phyloP scores from a whole-genome alignment of 73 alveolate genomes.

The Paraurostyla sp. region DNA sequence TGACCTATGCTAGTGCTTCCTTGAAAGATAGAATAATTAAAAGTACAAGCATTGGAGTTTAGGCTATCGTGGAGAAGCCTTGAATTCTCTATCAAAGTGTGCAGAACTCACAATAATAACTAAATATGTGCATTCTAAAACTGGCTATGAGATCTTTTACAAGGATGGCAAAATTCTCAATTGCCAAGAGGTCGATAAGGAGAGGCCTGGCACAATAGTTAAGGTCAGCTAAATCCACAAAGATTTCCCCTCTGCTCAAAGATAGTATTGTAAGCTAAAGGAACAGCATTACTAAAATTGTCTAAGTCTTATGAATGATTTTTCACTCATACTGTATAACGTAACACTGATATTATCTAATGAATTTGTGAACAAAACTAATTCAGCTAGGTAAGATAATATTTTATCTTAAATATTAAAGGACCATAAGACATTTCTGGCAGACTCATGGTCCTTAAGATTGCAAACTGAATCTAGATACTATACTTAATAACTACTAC shows the following conservation, averaged over 20 bases:
- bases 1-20: conserved; percentile 18
- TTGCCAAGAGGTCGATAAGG: background rate
- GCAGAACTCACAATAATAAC: conserved; percentile 32
- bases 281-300: background rate
- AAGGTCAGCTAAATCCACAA: conserved; percentile 50
- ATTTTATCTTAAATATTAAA: background rate
- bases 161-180: conserved; percentile 17
- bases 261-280: background rate
- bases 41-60: conserved; percentile 32
- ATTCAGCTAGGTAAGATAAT: background rate
- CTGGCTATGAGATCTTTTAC: conserved; percentile 31
- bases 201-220: conserved; percentile 46
- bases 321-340: conserved; percentile 10
- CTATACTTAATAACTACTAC: background rate
- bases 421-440: conserved; percentile 51
- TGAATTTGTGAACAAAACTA: conserved; percentile 4
- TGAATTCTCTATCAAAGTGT: conserved; percentile 27
- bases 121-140: background rate
- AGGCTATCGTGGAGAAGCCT: conserved; percentile 59
- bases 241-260: background rate
- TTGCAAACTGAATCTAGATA: background rate
- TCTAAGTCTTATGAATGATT: background rate
- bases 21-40: conserved; percentile 37
- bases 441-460: conserved; percentile 36
- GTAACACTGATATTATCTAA: conserved; percentile 4